Evolutionary conservation across 1,139 yeast genomes (phyloP).

Genomic region (Meyerozyma smithsonii): DNA sequence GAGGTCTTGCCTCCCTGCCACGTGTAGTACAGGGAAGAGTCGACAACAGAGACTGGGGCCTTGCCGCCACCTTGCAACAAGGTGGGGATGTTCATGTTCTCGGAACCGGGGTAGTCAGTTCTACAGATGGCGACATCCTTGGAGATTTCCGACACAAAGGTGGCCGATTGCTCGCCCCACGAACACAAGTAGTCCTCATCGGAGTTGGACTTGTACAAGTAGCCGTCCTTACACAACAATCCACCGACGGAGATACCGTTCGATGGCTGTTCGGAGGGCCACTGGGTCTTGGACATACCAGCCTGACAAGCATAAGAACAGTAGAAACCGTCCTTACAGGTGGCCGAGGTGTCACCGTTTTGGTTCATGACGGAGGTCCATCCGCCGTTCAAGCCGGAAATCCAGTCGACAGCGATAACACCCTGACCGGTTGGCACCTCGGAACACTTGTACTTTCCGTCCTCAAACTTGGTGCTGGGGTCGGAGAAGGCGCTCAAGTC

Average conservation of each 20-base stretch:
- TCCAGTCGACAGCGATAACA: conserved; percentile 57
- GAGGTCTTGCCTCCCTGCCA: conserved; percentile 69
- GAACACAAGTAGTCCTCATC: conserved; percentile 61
- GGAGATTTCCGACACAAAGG: conserved; percentile 51
- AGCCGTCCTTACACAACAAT: conserved; percentile 62
- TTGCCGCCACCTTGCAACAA: conserved; percentile 56
- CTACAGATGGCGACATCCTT: conserved; percentile 71
- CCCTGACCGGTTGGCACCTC: conserved; percentile 70
- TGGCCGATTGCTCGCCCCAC: conserved; percentile 67
- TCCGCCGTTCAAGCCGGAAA: conserved; percentile 56
- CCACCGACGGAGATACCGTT: conserved; percentile 82
- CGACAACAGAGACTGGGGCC: conserved; percentile 61
- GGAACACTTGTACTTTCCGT: conserved; percentile 59
- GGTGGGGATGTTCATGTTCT: conserved; percentile 81
- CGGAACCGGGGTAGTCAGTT: conserved; percentile 88
- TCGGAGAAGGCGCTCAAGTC: conserved; percentile 49
- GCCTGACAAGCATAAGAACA: conserved; percentile 86
- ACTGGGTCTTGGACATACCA: conserved; percentile 88
- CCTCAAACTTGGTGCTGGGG: conserved; percentile 54
- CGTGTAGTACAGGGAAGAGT: conserved; percentile 53
- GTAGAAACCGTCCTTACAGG: conserved; percentile 70
- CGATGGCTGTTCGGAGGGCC: conserved; percentile 71
- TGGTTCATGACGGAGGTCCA: conserved; percentile 68
- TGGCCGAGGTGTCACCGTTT: conserved; percentile 60
- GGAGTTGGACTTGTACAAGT: conserved; percentile 63